Percentiles rank a stretch among this genome's conserved stretches.
phyloP scores from a whole-genome alignment of 176 grass and related monocot genomes.

The Avena atlantica region DNA sequence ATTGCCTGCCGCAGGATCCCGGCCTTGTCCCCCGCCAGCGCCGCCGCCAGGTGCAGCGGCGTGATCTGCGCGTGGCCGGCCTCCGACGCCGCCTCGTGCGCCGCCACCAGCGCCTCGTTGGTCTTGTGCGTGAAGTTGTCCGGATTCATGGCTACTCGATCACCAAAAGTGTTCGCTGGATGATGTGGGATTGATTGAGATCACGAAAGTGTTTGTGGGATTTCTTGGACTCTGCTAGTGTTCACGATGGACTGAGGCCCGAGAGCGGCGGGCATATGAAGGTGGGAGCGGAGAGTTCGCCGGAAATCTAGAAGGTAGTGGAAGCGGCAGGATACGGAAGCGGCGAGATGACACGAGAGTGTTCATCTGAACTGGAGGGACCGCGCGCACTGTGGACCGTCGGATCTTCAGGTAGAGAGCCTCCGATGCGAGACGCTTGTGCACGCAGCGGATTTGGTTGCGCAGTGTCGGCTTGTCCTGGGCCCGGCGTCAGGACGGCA shows the following conservation, averaged over 20 bases:
- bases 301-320: slow-evolving; percentile 42
- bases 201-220: neutral
- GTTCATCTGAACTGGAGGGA: slow-evolving; percentile 28
- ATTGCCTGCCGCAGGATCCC: slow-evolving; percentile 72
- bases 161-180: neutral
- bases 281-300: slow-evolving; percentile 39
- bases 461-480: neutral
- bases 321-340: slow-evolving; percentile 29
- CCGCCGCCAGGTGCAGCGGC: slow-evolving; percentile 71
- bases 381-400: neutral
- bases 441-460: neutral
- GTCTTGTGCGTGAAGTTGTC: slow-evolving; percentile 99
- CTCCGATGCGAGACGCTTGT: slow-evolving; percentile 5
- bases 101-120: slow-evolving; percentile 81
- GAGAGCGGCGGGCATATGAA: slow-evolving; percentile 17
- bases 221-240: neutral
- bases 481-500: neutral
- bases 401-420: neutral
- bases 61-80: slow-evolving; percentile 75
- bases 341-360: slow-evolving; percentile 46
- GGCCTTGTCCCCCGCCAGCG: slow-evolving; percentile 49
- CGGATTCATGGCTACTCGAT: slow-evolving; percentile 66
- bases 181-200: neutral
- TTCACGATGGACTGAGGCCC: neutral
- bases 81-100: slow-evolving; percentile 72